Percentiles rank a stretch among this genome's conserved stretches.
These are phyloP conservation scores for Euphorbia pulcherrima DNA, from an alignment of 345 rosid species.

Conservation along the genomic window DNA sequence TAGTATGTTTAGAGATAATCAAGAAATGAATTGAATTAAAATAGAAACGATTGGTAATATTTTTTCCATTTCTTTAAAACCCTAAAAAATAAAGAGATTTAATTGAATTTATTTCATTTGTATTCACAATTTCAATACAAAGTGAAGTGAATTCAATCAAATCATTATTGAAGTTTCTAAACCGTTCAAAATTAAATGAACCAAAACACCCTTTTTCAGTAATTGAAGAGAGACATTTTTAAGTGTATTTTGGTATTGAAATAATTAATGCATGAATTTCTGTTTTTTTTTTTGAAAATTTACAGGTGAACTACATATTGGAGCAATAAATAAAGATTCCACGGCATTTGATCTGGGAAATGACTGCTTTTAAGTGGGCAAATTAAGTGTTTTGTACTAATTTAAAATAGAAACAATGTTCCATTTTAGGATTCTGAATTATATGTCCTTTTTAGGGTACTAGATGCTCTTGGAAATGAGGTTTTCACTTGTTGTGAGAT, in stretches of 20 bases:
- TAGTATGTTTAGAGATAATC: neutral
- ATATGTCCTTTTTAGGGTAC: conserved; percentile 19
- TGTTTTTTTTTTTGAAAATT: conserved; percentile 23
- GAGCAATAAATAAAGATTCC: no score
- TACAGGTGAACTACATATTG: conserved; percentile 62
- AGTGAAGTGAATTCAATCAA: no score
- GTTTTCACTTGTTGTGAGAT: conserved; percentile 12
- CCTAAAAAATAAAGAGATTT: no score
- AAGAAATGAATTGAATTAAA: neutral
- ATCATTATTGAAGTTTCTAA: neutral
- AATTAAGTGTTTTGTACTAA: no score
- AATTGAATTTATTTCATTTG: no score
- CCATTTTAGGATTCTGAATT: conserved; percentile 22
- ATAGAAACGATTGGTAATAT: no score
- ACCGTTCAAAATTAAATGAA: conserved; percentile 5
- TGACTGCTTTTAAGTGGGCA: conserved; percentile 55
- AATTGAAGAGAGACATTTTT: conserved; percentile 6
- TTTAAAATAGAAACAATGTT: conserved; percentile 9
- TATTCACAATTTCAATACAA: no score
- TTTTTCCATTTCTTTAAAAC: no score
- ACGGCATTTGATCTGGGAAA: conserved; percentile 62
- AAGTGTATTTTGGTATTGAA: no score
- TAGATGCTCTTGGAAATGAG: conserved; percentile 41
- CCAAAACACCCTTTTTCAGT: neutral
- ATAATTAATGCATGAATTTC: conserved; percentile 34